phyloP scores from a whole-genome alignment of 2,329 filamentous ascomycete genomes.

The Annulohypoxylon truncatum region DNA sequence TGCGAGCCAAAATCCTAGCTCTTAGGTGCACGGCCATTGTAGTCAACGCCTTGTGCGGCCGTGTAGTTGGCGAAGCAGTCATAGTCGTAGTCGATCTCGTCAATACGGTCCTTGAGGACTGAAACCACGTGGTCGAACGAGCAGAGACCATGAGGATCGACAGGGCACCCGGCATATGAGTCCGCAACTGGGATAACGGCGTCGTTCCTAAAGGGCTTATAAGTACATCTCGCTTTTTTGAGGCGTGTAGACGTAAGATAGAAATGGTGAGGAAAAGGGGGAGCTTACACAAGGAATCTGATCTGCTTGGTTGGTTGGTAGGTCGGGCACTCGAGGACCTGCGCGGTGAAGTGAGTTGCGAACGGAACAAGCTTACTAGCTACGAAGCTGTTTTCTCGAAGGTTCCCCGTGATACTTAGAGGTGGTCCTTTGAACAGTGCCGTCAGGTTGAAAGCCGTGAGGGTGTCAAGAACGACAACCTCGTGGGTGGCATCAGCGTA shows the following conservation, averaged over 20 bases:
- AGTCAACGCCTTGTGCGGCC: slow-evolving; percentile 44
- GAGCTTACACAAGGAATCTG: slow-evolving; percentile 49
- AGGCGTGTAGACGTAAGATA: not conserved
- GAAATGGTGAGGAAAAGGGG: not conserved
- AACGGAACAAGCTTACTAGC: slow-evolving; percentile 51
- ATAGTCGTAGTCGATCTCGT: slow-evolving; percentile 50
- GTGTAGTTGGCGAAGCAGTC: slow-evolving; percentile 50
- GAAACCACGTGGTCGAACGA: slow-evolving; percentile 50
- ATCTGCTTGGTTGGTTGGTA: slow-evolving; percentile 50
- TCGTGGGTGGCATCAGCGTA: slow-evolving; percentile 58
- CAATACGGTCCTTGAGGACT: slow-evolving; percentile 46
- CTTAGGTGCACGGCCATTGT: slow-evolving; percentile 49
- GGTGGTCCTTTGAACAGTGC: slow-evolving; percentile 48
- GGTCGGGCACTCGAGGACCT: slow-evolving; percentile 50
- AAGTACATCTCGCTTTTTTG: not conserved
- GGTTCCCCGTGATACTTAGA: slow-evolving; percentile 39
- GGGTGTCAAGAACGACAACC: slow-evolving; percentile 51
- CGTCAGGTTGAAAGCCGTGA: slow-evolving; percentile 51
- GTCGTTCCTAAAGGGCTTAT: slow-evolving; percentile 46
- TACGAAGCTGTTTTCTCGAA: slow-evolving; percentile 44
- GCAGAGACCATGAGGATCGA: slow-evolving; percentile 48
- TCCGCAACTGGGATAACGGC: slow-evolving; percentile 49
- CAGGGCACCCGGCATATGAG: slow-evolving; percentile 45
- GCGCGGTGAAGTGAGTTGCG: slow-evolving; percentile 49
- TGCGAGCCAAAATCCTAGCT: slow-evolving; percentile 32